Base-by-base conservation (phyloP, 176 grass and related monocot genomes). In the Bolboschoenus planiculmis region DNA sequence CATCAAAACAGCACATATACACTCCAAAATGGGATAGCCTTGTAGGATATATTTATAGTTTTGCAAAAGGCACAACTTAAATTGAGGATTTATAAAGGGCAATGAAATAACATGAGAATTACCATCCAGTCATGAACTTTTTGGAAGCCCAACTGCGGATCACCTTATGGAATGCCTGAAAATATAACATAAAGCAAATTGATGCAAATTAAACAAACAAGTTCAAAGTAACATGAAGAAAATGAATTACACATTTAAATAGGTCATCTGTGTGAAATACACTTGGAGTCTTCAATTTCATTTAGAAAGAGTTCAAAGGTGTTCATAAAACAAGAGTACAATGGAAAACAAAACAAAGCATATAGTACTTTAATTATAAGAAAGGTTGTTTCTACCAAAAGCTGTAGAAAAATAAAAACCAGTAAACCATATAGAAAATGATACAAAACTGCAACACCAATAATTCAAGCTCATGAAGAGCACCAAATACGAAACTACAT, bases 91-190 rank as follows among this genome's bases (percentile, higher is more conserved):
- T 20, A 39, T 43, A 79, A 64, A 23, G 53, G 54, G 36, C 24
- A 71, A 80, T 39, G 86, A 53, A 15, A 21, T 58, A 85, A 76
- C 79, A 90, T 76, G 13, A 16, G n/a, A 81, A 66, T 80, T 81
- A 93, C 94, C 94, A 93, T 79, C 94, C 94, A 56, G 94, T 93
- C 94, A 97, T 97, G 78, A 97, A 97, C 67, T 97, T 97, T 85
- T 97, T 97, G 51, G 94, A 97, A 72, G 94, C 89, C 91, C 94
- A 97, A 81, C 94, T 97, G 20, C 89, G 89, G 29, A 91, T 86
- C 62, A 97, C 91, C 81, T 91, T 97, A 90, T 97, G 90, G 36
- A 97, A 97, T 64, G 94, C 94, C 94, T 97, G 84, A 58, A 87
- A 82, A 75, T 29, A 7, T 56, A 35, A 84, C 34, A 83, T 39